Percentiles rank a stretch among this genome's conserved stretches.
Conservation (phyloP, 129 eudicot genomes). For the Flaveria ramosissima region DNA sequence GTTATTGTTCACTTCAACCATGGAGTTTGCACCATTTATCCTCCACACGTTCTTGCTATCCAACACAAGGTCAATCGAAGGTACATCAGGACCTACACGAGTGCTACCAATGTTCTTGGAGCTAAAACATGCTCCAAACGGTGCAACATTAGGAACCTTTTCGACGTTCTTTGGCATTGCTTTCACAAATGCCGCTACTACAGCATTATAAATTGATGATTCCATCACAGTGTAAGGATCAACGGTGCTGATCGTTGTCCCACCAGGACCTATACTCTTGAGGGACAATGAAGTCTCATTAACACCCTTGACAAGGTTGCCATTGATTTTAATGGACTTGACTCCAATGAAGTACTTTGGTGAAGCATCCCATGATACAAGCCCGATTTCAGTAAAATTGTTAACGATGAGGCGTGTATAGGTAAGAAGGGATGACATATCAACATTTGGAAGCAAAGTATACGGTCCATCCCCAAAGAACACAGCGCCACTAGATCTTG, state of each 20-base stretch:
- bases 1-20: slow-evolving; percentile 34
- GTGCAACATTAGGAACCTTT: slow-evolving; percentile 13
- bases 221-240: slow-evolving; percentile 46
- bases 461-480: slow-evolving; percentile 44
- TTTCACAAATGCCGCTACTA: slow-evolving; percentile 20
- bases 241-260: slow-evolving; percentile 42
- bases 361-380: slow-evolving; percentile 19
- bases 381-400: slow-evolving; percentile 15
- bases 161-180: neutral
- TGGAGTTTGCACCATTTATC: slow-evolving; percentile 38
- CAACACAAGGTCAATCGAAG: slow-evolving; percentile 36
- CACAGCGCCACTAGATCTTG: slow-evolving; percentile 31
- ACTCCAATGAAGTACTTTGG: slow-evolving; percentile 37
- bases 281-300: slow-evolving; percentile 31
- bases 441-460: slow-evolving; percentile 25
- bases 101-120: slow-evolving; percentile 7
- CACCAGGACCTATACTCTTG: slow-evolving; percentile 36
- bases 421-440: slow-evolving; percentile 27
- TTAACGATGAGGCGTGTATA: slow-evolving; percentile 40
- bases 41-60: slow-evolving; percentile 29
- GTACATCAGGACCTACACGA: slow-evolving; percentile 36
- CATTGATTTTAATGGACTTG: slow-evolving; percentile 33
- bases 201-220: slow-evolving; percentile 35
- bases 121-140: slow-evolving; percentile 35
- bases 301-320: neutral